Evolutionary conservation across 257 asterid species (phyloP), one percentile per base, ranked within the genome.

Genomic region (Paraleonurus japonicus): DNA sequence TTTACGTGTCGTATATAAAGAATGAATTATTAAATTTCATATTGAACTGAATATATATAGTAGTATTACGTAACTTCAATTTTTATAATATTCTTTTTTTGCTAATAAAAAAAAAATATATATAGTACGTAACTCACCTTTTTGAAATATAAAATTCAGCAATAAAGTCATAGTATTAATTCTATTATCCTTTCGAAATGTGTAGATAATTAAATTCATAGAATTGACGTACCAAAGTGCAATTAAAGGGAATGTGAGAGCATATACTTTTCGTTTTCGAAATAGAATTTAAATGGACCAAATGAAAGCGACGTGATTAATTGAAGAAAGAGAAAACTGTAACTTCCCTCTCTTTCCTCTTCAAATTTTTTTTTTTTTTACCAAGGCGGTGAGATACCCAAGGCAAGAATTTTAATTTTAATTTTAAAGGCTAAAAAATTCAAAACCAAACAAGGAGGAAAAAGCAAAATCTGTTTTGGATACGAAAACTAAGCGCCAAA

Each of bases 401-500:
- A 50, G 23, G 20, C 47, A 39, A 50, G 23, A 32, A 71, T 27
- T 43, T 43, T 19, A 7, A 4, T 48, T 41, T 65, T 63, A 0
- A 60, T 55, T 16, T 54, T 20, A 53, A 70, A 45, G 10, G 19
- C 22, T 6, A 19, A 51, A 43, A 67, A 17, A 22, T 16, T 35
- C 27, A 75, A 35, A 27, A 27, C 27, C 11, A 23, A 65, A 51
- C 53, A 35, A 24, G 15, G 32, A 26, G 5, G 2, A 17, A 39
- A 50, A 62, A 67, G 62, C 67, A 54, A 71, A 71, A 60, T 72
- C 60, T 7, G 47, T 73, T 78, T 78, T 47, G 67, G 72, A 67
- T 77, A 47, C 67, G 66, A 39, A 53, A 77, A 48, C 61, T 33
- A 65, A 9, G 76, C 71, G 81, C 76, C 81, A 76, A 76, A 76